A percentile compares a stretch with the other conserved stretches of the same genome.
Conservation (phyloP, 1,139 yeast genomes). For the Geotrichum australiense region DNA sequence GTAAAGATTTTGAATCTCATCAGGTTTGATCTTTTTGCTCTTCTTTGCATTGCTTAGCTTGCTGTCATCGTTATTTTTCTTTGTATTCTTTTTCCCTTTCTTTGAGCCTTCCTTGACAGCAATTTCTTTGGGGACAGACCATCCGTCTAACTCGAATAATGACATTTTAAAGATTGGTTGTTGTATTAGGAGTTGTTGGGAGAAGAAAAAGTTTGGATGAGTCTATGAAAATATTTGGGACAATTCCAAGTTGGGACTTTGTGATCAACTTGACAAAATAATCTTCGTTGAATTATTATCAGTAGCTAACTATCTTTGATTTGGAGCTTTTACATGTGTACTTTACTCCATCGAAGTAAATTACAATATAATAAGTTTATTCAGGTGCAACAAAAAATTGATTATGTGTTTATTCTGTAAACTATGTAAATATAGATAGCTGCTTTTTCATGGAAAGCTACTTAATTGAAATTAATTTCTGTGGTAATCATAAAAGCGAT, state of each 20-base stretch:
- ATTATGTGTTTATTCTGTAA: too few species aligned
- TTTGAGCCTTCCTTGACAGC: constrained; percentile 29
- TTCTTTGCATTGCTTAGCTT: constrained; percentile 10
- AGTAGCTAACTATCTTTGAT: too few species aligned
- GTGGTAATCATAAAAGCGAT: too few species aligned
- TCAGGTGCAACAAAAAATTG: too few species aligned
- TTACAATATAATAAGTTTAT: too few species aligned
- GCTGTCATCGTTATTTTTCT: constrained; percentile 17
- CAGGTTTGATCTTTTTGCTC: constrained; percentile 17
- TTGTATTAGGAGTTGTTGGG: neutral
- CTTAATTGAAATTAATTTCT: too few species aligned
- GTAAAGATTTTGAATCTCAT: constrained; percentile 16
- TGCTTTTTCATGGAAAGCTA: too few species aligned
- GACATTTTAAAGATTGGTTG: constrained; percentile 15
- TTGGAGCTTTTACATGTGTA: too few species aligned
- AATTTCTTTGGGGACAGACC: constrained; percentile 58
- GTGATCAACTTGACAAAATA: too few species aligned
- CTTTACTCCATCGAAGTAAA: too few species aligned
- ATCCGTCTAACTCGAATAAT: constrained; percentile 63
- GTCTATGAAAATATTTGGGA: neutral
- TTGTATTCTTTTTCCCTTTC: constrained; percentile 19
- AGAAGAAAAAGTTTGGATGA: neutral
- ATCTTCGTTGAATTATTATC: too few species aligned
- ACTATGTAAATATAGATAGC: too few species aligned
- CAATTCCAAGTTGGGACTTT: constrained; percentile 2